Evolutionary conservation across 164 flowering plant genomes (phyloP), one percentile per base, ranked within the genome.

Genomic region (Paratinospora sagittata): DNA sequence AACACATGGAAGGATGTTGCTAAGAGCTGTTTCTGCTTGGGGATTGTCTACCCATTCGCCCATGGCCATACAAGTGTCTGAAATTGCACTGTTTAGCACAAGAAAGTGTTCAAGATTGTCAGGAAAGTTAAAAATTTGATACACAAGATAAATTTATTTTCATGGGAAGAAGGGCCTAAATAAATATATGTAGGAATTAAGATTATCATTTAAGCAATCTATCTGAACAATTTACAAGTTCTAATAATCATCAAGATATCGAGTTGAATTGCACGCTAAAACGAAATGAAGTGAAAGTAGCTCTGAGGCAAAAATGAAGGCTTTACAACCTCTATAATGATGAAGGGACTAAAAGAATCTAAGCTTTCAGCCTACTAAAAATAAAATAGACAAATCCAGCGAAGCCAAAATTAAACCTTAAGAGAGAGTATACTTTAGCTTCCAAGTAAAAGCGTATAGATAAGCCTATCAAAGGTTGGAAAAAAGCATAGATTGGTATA

Each of bases 61-160:
- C 98, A 95, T 95, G 27, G 98, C 97, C 81, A 87, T 61, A 75
- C 98, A 95, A 9, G 98, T 89, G 72, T 95, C 98, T 13, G 91
- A 72, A 71, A 90, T 80, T 49, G 92, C 82, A 84, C 98, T 94
- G 88, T 55, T 55, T 21, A 16, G 8, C 61, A 55, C 24, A 55
- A n/a, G 34, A 52, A 55, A 16, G 24, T 6, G 9, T 55, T 55
- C 21, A 23, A 19, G 24, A 55, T 55, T 55, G 10, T 55, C 61
- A 55, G 24, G 24, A 55, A 55, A 52, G 19, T 55, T 55, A 13
- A 47, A 47, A 47, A 12, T 47, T 47, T 47, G 55, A 30, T 30
- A 30, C 34, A 30, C 34, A 30, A 30, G 2, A 30, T 30, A 30
- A 4, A 30, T 30, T 30, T 30, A 2, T 30, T 30, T 30, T 30